Base-by-base conservation (phyloP, 768 basidiomycete genomes). In the Termitomyces titanicus region DNA sequence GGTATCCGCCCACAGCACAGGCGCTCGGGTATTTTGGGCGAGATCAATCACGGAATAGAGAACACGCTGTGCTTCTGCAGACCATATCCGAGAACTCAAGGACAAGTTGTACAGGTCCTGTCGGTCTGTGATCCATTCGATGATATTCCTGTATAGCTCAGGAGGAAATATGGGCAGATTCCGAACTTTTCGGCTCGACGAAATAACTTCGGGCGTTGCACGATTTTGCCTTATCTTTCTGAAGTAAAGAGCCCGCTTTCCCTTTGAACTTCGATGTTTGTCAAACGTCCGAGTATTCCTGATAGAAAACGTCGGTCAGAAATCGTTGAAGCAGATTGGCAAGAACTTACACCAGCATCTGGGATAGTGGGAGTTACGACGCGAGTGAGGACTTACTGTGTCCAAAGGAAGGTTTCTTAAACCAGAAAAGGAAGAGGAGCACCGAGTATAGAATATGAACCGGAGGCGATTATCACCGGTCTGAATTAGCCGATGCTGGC, bases 1-100 rank as follows among this genome's bases (percentile, higher is more conserved):
- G 18, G 63, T 59, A 15, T 47, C 45, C 3, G 61, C 59, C 63
- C 63, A 64, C 13, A 64, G 49, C 18, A 57, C 55, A 18, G 61
- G 59, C 8, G 58, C 42, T 12, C 34, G 27, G 20, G 56, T 55
- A 51, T 61, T 55, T 33, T 48, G 55, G 43, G 61, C 55, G 18
- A 64, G 61, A 53, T 57, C 60, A 17, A 58, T 47, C 22, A 45
- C 20, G 35, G 53, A 56, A 50, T 64, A 61, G 17, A 64, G 61
- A 34, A 55, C 44, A 31, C 56, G 59, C 13, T 61, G 59, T n/a
- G 63, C 63, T 44, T 63, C 63, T 35, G 24, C 31, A 33, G 42
- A 57, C 42, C 55, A 64, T 24, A 54, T 22, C n/a, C 55, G 61
- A 39, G 59, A 63, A 27, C 59, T 56, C 40, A 61, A 45, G 27